Percentiles rank a stretch among this genome's conserved stretches.
Conservation (phyloP, 1,139 yeast species). For the Taphrina betulina region DNA sequence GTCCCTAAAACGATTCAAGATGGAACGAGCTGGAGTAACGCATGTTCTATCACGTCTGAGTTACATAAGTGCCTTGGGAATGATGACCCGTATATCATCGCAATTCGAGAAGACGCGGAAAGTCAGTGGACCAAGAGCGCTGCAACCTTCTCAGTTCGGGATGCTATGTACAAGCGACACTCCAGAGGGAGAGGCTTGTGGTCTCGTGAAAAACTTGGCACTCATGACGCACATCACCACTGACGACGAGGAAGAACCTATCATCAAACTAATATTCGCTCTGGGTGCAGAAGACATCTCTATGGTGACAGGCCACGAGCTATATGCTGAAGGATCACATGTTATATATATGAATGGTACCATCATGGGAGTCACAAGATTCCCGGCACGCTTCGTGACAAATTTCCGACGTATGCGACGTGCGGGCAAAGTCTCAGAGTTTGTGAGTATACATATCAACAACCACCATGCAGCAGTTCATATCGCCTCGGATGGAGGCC, state of each 20-base stretch:
- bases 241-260: slow-evolving; percentile 93
- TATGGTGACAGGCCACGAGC: slow-evolving; percentile 75
- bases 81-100: slow-evolving; percentile 99
- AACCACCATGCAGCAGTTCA: slow-evolving; percentile 89
- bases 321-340: slow-evolving; percentile 72
- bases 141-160: slow-evolving; percentile 71
- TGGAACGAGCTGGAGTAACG: slow-evolving; percentile 99
- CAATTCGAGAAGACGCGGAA: slow-evolving; percentile 97
- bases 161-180: slow-evolving; percentile 92
- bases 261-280: slow-evolving; percentile 68
- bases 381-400: slow-evolving; percentile 74
- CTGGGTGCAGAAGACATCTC: slow-evolving; percentile 86
- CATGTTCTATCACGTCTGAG: slow-evolving; percentile 89
- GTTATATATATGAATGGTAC: slow-evolving; percentile 94
- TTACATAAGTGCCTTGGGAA: slow-evolving; percentile 92
- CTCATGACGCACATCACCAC: slow-evolving; percentile 98
- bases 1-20: slow-evolving; percentile 97
- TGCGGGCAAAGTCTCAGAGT: slow-evolving; percentile 80
- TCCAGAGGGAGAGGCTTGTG: slow-evolving; percentile 99
- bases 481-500: slow-evolving; percentile 98
- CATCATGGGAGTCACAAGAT: slow-evolving; percentile 81
- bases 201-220: slow-evolving; percentile 92
- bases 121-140: slow-evolving; percentile 98
- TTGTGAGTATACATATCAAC: slow-evolving; percentile 86
- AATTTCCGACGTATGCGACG: slow-evolving; percentile 80